A percentile compares a stretch with the other conserved stretches of the same genome.
phyloP scores from a whole-genome alignment of 2,329 filamentous ascomycete species.

The Exophiala dermatitidis region DNA sequence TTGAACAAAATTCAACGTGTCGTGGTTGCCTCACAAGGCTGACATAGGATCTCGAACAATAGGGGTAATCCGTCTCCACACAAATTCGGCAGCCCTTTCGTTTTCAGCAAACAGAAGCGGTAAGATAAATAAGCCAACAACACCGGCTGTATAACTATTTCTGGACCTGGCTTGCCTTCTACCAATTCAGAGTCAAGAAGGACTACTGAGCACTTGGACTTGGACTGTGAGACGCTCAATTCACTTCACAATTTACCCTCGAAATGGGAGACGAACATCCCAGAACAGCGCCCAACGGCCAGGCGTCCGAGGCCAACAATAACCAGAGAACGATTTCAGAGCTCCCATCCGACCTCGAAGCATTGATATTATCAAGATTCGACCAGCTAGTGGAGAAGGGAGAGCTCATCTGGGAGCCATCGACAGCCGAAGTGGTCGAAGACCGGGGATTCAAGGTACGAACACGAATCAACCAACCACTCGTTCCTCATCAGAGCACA shows the following conservation, averaged over 20 bases:
- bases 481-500: neutral
- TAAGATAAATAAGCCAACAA: too few species aligned
- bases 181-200: too few species aligned
- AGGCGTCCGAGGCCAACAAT: neutral
- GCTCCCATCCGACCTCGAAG: conserved; percentile 30
- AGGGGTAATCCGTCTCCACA: too few species aligned
- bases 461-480: neutral
- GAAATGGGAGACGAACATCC: neutral
- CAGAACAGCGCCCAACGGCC: neutral
- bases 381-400: conserved; percentile 24
- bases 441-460: conserved; percentile 27
- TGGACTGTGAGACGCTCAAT: too few species aligned
- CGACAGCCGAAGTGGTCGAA: conserved; percentile 21
- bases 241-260: neutral
- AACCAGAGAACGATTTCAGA: neutral
- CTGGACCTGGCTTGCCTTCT: too few species aligned
- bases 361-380: conserved; percentile 19
- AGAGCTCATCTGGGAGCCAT: conserved; percentile 25
- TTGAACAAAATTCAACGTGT: too few species aligned
- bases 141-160: too few species aligned
- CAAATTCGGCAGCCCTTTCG: too few species aligned
- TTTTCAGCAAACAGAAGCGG: too few species aligned
- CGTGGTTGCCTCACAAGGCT: too few species aligned
- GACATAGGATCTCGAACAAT: too few species aligned
- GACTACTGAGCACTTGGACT: too few species aligned